Base-by-base conservation (phyloP, 1,284 basidiomycete species). In the Heliocybe sulcata region DNA sequence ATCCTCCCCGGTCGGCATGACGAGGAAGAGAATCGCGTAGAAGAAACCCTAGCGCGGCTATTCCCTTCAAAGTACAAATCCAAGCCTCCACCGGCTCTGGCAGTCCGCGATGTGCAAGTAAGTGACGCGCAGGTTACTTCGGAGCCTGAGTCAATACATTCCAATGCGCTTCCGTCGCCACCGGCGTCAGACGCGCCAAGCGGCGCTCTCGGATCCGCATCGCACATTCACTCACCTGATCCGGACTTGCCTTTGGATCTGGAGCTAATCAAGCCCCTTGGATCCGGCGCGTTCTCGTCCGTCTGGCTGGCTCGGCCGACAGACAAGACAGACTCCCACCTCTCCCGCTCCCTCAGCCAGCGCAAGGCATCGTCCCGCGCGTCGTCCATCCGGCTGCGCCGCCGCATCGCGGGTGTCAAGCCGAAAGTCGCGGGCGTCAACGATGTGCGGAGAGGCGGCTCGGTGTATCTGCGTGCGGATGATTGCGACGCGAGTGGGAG, bases 271-370 rank as follows among this genome's bases (percentile, higher is more conserved):
- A 72, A 73, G 2, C 72, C 76, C 2, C 74, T 92, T 2, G 90
- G 89, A 3, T 80, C 84, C 54, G 90, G 90, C 35, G 82, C 88
- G 0, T 92, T 92, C 65, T 87, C 85, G 49, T 76, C 75, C 47
- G 90, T 92, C 1, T 92, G 89, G 88, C 78, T 88, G 0, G 87
- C 85, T 1, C 70, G 77, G 85, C 58, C 67, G 55, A 71, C 61
- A 49, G 72, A 71, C 58, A 77, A 31, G 60, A 63, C 33, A 63
- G 60, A 16, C 60, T 66, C 8, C 65, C 64, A 52, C 60, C 66
- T 11, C 58, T 77, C 2, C 69, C 80, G 22, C 69, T 75, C 35
- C 68, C 76, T 38, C 69, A 71, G 35, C 61, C 9, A 25, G 45
- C n/a, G 45, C 19, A 47, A 47, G 45, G 19, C n/a, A 8, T 10